Conservation (phyloP, 768 basidiomycete genomes). For the Panaeolus papilionaceus region DNA sequence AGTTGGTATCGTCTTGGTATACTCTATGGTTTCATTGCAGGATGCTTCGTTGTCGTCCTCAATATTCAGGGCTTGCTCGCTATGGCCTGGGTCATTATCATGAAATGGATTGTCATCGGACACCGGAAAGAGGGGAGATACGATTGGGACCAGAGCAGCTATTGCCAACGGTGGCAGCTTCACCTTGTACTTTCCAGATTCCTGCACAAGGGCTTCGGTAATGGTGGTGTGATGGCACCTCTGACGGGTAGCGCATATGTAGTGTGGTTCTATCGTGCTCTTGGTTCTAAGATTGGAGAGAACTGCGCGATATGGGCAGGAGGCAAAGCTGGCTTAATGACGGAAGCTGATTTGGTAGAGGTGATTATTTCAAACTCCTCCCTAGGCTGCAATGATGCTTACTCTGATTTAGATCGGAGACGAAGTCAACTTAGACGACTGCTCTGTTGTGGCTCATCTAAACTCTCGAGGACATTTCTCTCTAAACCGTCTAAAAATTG, state of each 20-base stretch:
- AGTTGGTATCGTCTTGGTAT: slow-evolving; percentile 46
- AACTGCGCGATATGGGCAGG: slow-evolving; percentile 48
- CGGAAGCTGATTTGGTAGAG: slow-evolving; percentile 53
- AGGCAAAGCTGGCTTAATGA: slow-evolving; percentile 49
- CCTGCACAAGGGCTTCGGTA: slow-evolving; percentile 48
- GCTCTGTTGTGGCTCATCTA: slow-evolving; percentile 54
- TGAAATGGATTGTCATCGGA: slow-evolving; percentile 52
- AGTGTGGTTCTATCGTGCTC: slow-evolving; percentile 50
- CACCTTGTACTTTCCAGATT: slow-evolving; percentile 45
- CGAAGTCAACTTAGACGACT: slow-evolving; percentile 51
- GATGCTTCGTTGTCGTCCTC: slow-evolving; percentile 44
- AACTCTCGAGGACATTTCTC: slow-evolving; percentile 53
- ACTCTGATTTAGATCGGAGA: slow-evolving; percentile 42
- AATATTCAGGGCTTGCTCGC: slow-evolving; percentile 44
- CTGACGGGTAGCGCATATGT: slow-evolving; percentile 49
- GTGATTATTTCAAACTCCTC: slow-evolving; percentile 26
- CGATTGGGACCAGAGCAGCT: slow-evolving; percentile 53
- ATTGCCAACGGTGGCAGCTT: slow-evolving; percentile 58
- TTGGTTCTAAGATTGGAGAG: slow-evolving; percentile 51
- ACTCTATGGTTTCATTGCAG: slow-evolving; percentile 46
- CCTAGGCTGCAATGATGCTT: slow-evolving; percentile 8
- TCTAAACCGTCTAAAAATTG: slow-evolving; percentile 48
- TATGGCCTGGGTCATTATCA: slow-evolving; percentile 46
- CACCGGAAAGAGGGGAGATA: slow-evolving; percentile 44
- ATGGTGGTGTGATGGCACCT: slow-evolving; percentile 45